phyloP scores from a whole-genome alignment of 768 basidiomycete genomes.

The Pulveroboletus sp. region DNA sequence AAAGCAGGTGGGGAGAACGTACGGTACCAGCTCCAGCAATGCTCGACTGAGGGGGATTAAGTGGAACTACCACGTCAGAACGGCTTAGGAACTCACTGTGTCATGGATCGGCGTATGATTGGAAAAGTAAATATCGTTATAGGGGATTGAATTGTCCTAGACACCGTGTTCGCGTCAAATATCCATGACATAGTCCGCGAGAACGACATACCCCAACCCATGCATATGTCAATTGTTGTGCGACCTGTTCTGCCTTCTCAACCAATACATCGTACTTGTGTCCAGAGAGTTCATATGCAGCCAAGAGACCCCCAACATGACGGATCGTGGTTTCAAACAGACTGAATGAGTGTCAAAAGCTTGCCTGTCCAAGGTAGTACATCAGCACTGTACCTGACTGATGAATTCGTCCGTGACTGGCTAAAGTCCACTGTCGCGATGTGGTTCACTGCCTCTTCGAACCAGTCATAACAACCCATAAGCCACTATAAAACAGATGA shows the following conservation, averaged over 20 bases:
- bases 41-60: constrained; percentile 36
- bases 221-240: constrained; percentile 60
- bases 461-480: constrained; percentile 53
- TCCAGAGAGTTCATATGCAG: constrained; percentile 67
- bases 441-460: constrained; percentile 54
- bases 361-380: neutral
- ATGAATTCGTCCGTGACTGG: constrained; percentile 39
- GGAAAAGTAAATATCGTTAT: constrained; percentile 36
- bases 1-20: constrained; percentile 7
- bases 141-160: constrained; percentile 39
- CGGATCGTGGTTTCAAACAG: constrained; percentile 79
- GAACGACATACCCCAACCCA: constrained; percentile 51
- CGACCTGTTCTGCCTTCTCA: constrained; percentile 59
- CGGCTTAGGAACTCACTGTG: constrained; percentile 25
- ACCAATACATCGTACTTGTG: constrained; percentile 48
- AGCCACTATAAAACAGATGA: constrained; percentile 36
- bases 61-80: neutral
- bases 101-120: constrained; percentile 28
- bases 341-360: constrained; percentile 7
- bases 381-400: constrained; percentile 39
- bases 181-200: neutral
- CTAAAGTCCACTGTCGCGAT: constrained; percentile 52
- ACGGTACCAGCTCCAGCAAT: constrained; percentile 48
- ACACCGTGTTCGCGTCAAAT: neutral
- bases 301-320: constrained; percentile 63